phyloP scores from a whole-genome alignment of 169 alveolate species.

The Plasmodium cynomolgi region DNA sequence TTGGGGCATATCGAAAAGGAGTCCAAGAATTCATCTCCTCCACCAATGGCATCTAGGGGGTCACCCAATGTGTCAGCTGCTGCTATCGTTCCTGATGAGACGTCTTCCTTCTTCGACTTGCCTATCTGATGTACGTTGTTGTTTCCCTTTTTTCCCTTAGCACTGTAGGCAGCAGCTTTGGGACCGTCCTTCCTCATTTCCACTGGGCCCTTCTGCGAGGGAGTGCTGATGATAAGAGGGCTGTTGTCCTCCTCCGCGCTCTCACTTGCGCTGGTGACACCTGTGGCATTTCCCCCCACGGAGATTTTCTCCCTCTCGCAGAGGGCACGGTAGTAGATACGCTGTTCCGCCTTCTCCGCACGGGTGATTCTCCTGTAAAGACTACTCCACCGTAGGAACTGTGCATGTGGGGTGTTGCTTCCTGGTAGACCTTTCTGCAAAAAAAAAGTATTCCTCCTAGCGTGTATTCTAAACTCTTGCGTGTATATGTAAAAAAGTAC shows the following conservation, averaged over 20 bases:
- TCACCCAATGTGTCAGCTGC: neutral
- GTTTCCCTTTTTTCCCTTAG: neutral
- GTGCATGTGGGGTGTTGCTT: neutral
- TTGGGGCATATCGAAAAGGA: conserved; percentile 40
- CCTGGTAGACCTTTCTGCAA: neutral
- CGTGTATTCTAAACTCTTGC: conserved; percentile 19
- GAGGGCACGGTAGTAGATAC: neutral
- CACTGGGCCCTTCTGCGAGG: neutral
- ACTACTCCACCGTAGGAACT: neutral
- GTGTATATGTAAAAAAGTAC: conserved; percentile 23
- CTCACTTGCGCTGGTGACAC: neutral
- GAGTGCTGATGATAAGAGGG: neutral
- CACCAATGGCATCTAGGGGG: neutral
- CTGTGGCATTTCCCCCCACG: neutral
- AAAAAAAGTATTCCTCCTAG: neutral
- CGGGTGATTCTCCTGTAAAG: neutral
- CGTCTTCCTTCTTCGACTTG: neutral
- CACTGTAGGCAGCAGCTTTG: neutral
- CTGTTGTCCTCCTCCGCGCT: neutral
- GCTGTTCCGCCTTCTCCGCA: neutral
- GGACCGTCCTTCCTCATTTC: neutral
- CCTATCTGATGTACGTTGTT: neutral
- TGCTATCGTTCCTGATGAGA: neutral
- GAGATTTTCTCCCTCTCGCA: neutral
- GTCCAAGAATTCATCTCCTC: conserved; percentile 5